A percentile compares a stretch with the other conserved stretches of the same genome.
Evolutionary conservation across 1,284 basidiomycete genomes (phyloP).

Genomic region (Ceratobasidium sp.): DNA sequence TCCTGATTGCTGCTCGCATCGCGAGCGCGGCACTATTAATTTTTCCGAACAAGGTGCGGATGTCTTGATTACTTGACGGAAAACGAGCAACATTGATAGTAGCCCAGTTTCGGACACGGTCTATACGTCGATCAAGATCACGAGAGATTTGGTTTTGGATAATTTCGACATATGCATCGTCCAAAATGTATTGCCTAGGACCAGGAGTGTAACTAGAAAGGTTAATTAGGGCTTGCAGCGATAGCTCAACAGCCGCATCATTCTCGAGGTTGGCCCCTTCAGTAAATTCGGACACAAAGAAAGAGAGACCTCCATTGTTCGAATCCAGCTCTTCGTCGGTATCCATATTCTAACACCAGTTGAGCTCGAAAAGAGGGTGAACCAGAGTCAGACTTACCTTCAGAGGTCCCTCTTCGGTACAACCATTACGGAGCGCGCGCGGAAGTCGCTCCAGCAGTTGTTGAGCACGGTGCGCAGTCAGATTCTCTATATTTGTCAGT

Average conservation of each 20-base stretch:
- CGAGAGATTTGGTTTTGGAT: conserved; percentile 3
- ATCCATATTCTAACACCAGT: conserved; percentile 36
- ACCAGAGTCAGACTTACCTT: neutral
- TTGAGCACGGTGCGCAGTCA: conserved; percentile 45
- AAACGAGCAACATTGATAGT: conserved; percentile 66
- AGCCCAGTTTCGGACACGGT: conserved; percentile 68
- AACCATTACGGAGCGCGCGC: conserved; percentile 8
- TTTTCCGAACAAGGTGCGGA: conserved; percentile 64
- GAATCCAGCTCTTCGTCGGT: conserved; percentile 34
- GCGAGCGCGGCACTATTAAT: conserved; percentile 64
- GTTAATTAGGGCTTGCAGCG: neutral
- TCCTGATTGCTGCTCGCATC: conserved; percentile 63
- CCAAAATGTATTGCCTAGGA: neutral
- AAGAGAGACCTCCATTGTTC: neutral
- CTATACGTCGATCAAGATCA: conserved; percentile 56
- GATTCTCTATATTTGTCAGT: conserved; percentile 39
- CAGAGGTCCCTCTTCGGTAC: conserved; percentile 21
- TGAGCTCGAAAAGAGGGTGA: neutral
- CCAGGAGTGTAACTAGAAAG: neutral
- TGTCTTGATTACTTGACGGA: conserved; percentile 61
- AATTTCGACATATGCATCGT: conserved; percentile 2
- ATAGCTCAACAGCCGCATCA: conserved; percentile 3
- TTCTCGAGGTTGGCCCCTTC: neutral
- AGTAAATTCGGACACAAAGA: conserved; percentile 30
- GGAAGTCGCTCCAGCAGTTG: conserved; percentile 24